Percentiles rank a stretch among this genome's conserved stretches.
Evolutionary conservation across 805 yeast genomes (phyloP).

Genomic region (Pichia exigua): DNA sequence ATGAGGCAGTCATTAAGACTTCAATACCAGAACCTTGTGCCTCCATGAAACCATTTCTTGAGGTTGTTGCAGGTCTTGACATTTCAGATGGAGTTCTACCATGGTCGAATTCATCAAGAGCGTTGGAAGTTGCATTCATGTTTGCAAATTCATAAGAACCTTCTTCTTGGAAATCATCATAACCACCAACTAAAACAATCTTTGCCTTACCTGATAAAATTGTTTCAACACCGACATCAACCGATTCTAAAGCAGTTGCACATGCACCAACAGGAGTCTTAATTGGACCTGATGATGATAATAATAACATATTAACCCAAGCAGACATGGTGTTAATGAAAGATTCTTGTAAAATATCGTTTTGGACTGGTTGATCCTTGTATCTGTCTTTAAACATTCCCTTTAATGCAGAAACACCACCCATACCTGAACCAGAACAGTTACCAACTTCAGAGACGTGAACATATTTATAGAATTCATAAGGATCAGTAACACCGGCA

Average conservation of each 20-base stretch:
- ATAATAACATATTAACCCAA: slow-evolving; percentile 97
- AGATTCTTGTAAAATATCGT: slow-evolving; percentile 95
- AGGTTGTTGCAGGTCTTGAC: slow-evolving; percentile 97
- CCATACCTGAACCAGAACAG: slow-evolving; percentile 99
- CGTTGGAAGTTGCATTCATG: slow-evolving; percentile 96
- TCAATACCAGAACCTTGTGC: slow-evolving; percentile 99
- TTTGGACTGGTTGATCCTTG: slow-evolving; percentile 90
- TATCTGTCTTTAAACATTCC: slow-evolving; percentile 97
- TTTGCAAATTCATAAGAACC: slow-evolving; percentile 97
- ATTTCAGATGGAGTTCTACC: slow-evolving; percentile 98
- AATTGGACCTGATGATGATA: slow-evolving; percentile 97
- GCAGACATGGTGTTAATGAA: slow-evolving; percentile 99
- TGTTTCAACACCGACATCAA: slow-evolving; percentile 92
- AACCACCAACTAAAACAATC: slow-evolving; percentile 96
- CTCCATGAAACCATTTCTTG: slow-evolving; percentile 98
- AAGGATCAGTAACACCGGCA: slow-evolving; percentile 96
- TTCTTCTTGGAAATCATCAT: slow-evolving; percentile 99
- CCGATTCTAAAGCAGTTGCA: slow-evolving; percentile 97
- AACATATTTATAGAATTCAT: slow-evolving; percentile 95
- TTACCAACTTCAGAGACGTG: slow-evolving; percentile 98
- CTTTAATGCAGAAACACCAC: slow-evolving; percentile 95
- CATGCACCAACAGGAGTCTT: slow-evolving; percentile 99
- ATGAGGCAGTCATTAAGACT: slow-evolving; percentile 88
- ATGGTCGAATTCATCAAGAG: slow-evolving; percentile 78
- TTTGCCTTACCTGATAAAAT: slow-evolving; percentile 91